Evolutionary conservation across 2,329 filamentous ascomycete species (phyloP), one percentile per base, ranked within the genome.

Genomic region (Tolypocladium endophyticum): DNA sequence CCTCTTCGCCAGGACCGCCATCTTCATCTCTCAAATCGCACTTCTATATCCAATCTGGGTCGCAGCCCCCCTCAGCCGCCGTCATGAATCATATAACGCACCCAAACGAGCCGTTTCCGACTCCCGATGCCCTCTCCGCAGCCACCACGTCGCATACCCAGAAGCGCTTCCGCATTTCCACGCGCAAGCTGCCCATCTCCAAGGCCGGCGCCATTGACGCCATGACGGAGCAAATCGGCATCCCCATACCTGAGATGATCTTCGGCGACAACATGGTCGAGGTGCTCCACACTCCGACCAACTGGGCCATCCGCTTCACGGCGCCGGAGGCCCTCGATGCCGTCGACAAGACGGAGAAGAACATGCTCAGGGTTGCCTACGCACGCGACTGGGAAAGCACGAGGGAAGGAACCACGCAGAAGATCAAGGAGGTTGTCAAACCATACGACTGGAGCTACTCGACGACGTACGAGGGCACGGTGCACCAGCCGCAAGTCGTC

Each of bases 401-500:
- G 57, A 75, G 80, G 60, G 91, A 92, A 72, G 86, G 87, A 72
- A 89, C 89, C 67, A 88, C 89, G 56, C 89, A 92, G 67, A 90
- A 88, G 59, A 96, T 99, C 72, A 91, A 90, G 70, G 91, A 97
- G 71, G 87, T 97, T 33, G 90, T 99, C 59, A 92, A 92, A 76
- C 92, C 93, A 3, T 99, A 95, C 72, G 94, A 99, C 76, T 99
- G 94, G 94, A 96, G 91, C 63, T 99, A 97, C 76, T 94, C 87
- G 65, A 96, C 93, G 41, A 82, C 87, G 65, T 99, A 96, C 74
- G 82, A 81, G 60, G 94, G 94, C 57, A 90, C 88, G 4, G 75
- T 87, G 47, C 71, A 76, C 61, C 58, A 68, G 60, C 61, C 72
- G 55, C 28, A 3, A 11, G 50, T 3, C 30, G 20, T 33, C 3